Evolutionary conservation across 2,329 filamentous ascomycete species (phyloP).

Genomic region (Trichoderma sp.): DNA sequence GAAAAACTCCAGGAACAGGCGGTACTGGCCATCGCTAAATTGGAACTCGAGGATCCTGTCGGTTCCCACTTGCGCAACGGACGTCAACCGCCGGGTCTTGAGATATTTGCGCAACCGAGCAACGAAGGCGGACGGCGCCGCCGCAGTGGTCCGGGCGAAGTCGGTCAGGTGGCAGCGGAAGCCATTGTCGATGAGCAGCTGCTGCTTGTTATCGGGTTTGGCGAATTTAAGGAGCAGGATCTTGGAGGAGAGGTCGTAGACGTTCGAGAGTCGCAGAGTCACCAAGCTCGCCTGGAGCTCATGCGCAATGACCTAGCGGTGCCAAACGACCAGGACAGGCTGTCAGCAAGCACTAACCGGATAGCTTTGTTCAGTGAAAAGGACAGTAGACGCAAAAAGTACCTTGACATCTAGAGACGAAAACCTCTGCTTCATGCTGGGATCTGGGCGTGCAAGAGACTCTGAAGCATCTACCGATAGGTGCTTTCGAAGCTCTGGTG

Average conservation of each 20-base stretch:
- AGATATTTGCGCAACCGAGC: slow-evolving; percentile 82
- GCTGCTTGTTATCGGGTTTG: slow-evolving; percentile 84
- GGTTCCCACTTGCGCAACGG: slow-evolving; percentile 82
- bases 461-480: background rate
- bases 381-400: slow-evolving; percentile 14
- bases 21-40: slow-evolving; percentile 89
- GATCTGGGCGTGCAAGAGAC: background rate
- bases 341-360: background rate
- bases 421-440: slow-evolving; percentile 75
- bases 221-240: slow-evolving; percentile 96
- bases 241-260: slow-evolving; percentile 94
- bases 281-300: slow-evolving; percentile 80
- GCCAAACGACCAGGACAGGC: too few species aligned
- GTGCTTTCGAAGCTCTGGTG: slow-evolving; percentile 14
- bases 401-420: slow-evolving; percentile 79
- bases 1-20: slow-evolving; percentile 92
- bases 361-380: background rate
- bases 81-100: slow-evolving; percentile 81
- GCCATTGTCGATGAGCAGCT: slow-evolving; percentile 89
- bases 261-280: slow-evolving; percentile 81
- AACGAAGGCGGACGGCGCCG: slow-evolving; percentile 83
- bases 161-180: slow-evolving; percentile 94
- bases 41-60: slow-evolving; percentile 90
- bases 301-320: slow-evolving; percentile 79
- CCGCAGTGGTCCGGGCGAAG: slow-evolving; percentile 84